Percentiles rank a stretch among this genome's conserved stretches.
phyloP scores from a whole-genome alignment of 2,329 filamentous ascomycete genomes.

The Gaeumannomyces sp. region DNA sequence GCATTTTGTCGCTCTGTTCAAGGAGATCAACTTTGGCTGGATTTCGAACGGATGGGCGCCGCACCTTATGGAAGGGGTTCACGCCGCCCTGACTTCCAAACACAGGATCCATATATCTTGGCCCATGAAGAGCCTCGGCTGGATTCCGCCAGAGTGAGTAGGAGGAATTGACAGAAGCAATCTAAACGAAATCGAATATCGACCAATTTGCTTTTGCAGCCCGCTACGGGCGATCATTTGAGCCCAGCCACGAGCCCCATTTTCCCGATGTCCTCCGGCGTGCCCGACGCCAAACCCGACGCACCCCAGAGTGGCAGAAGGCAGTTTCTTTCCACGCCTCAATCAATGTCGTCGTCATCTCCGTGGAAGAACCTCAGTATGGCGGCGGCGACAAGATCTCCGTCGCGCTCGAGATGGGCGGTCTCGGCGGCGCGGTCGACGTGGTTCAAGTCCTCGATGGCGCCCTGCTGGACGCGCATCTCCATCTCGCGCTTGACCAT shows the following conservation, averaged over 20 bases:
- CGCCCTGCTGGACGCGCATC: slow-evolving; percentile 49
- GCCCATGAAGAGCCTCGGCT: slow-evolving; percentile 8
- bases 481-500: slow-evolving; percentile 62
- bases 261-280: neutral
- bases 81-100: neutral
- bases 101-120: slow-evolving; percentile 7
- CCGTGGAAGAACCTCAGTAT: slow-evolving; percentile 55
- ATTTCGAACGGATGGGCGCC: slow-evolving; percentile 8
- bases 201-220: neutral
- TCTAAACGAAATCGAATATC: neutral
- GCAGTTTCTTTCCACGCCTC: neutral
- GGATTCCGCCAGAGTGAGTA: slow-evolving; percentile 6
- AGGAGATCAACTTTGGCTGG: slow-evolving; percentile 9
- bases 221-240: neutral
- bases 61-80: slow-evolving; percentile 4
- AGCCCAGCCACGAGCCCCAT: neutral
- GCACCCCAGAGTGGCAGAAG: too few relatives aligned
- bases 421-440: slow-evolving; percentile 44
- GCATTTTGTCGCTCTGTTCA: slow-evolving; percentile 7
- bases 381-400: slow-evolving; percentile 56
- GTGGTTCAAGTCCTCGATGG: slow-evolving; percentile 55
- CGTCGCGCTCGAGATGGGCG: slow-evolving; percentile 61
- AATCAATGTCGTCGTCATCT: slow-evolving; percentile 32
- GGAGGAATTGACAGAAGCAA: neutral
- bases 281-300: neutral